phyloP scores from a whole-genome alignment of 2,329 filamentous ascomycete genomes.

The Onygenales sp. region DNA sequence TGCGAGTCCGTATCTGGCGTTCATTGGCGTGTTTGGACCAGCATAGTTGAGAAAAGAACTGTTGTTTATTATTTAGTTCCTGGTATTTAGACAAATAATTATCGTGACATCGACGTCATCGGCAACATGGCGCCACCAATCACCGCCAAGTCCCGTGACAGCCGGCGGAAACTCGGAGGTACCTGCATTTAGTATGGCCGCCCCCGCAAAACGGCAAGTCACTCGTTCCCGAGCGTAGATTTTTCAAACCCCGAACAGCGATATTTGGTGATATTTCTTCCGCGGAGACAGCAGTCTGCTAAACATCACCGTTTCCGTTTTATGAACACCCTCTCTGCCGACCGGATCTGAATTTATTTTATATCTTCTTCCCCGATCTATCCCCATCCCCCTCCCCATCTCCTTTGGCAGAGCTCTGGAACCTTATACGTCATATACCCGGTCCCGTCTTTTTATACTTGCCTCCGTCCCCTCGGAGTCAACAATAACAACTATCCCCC shows the following conservation, averaged over 20 bases:
- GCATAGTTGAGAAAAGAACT: neutral
- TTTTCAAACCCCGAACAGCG: neutral
- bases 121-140: too few species aligned
- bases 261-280: neutral
- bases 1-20: too few species aligned
- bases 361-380: neutral
- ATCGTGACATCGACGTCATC: too few species aligned
- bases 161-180: neutral
- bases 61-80: neutral
- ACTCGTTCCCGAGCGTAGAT: neutral
- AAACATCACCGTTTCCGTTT: neutral
- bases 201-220: neutral
- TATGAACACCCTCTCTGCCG: too few species aligned
- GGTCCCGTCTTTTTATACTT: too few species aligned
- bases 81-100: neutral
- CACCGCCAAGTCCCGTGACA: neutral
- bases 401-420: neutral
- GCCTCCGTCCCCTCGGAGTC: neutral
- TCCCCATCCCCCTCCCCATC: neutral
- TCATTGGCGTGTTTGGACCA: too few species aligned
- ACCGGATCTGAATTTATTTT: neutral
- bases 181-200: neutral
- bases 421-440: too few species aligned
- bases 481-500: constrained; percentile 2
- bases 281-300: neutral